phyloP scores from a whole-genome alignment of 202 grass and related monocot species.

The Cymbopogon flexuosus region DNA sequence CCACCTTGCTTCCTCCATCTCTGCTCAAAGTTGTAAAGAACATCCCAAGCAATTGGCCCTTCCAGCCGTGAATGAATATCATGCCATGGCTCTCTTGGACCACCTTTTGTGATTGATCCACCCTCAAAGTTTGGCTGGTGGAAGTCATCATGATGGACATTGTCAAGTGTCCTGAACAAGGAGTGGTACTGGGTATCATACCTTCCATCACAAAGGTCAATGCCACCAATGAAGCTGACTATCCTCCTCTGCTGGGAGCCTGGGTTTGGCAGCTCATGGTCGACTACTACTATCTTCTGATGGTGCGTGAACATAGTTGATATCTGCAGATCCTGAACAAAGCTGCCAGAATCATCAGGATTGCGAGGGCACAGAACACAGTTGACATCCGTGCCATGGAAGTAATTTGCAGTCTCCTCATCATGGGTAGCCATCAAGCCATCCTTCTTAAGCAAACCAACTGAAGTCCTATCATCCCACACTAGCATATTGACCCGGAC shows the following conservation, averaged over 20 bases:
- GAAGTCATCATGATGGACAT: conserved; percentile 78
- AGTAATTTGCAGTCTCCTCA: conserved; percentile 76
- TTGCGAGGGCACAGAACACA: conserved; percentile 86
- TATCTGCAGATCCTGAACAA: conserved; percentile 85
- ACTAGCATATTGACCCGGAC: conserved; percentile 85
- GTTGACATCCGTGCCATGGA: conserved; percentile 50
- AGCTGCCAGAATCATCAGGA: conserved; percentile 77
- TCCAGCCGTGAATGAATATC: conserved; percentile 87
- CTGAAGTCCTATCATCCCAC: conserved; percentile 95
- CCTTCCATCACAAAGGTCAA: conserved; percentile 94
- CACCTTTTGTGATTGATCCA: conserved; percentile 60
- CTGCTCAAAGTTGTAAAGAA: conserved; percentile 99
- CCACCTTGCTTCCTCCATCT: conserved; percentile 94
- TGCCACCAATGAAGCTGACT: conserved; percentile 81
- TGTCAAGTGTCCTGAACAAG: conserved; percentile 88
- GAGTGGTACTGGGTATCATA: conserved; percentile 94
- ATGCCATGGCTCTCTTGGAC: conserved; percentile 96
- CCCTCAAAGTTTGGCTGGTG: conserved; percentile 80
- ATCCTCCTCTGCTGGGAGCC: conserved; percentile 80
- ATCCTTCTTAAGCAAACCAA: conserved; percentile 73
- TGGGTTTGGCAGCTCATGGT: conserved; percentile 71
- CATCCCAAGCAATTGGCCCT: conserved; percentile 93
- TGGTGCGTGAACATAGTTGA: conserved; percentile 93
- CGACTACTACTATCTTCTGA: conserved; percentile 90
- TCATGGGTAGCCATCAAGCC: conserved; percentile 94